Conservation (phyloP, 495 filamentous ascomycete genomes). For the Aspergillus sparsus region DNA sequence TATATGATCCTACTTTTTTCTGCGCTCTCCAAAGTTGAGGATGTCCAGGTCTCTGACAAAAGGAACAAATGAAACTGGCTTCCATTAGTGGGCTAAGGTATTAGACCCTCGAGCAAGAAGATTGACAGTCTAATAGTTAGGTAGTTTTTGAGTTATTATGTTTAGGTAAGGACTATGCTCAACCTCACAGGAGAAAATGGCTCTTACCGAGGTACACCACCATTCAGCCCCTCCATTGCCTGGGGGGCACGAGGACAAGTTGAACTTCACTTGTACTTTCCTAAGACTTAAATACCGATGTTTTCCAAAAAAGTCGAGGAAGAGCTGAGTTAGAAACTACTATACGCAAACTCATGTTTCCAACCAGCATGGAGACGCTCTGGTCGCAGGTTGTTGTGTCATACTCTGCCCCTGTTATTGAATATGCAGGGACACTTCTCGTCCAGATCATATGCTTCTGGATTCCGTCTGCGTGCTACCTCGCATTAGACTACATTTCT, state of each 20-base stretch:
- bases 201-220: background rate
- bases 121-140: too few relatives aligned
- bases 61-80: too few relatives aligned
- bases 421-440: constrained; percentile 33
- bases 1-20: too few relatives aligned
- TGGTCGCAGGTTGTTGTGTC: constrained; percentile 32
- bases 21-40: too few relatives aligned
- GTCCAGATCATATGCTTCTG: constrained; percentile 54
- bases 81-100: too few relatives aligned
- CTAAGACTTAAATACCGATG: too few relatives aligned
- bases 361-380: constrained; percentile 3
- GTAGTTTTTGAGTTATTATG: too few relatives aligned
- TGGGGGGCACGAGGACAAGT: background rate
- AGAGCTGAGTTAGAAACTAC: background rate
- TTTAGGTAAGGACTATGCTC: too few relatives aligned
- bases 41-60: too few relatives aligned
- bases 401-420: constrained; percentile 36
- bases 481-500: constrained; percentile 41
- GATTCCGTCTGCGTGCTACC: constrained; percentile 36
- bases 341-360: background rate
- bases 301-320: too few relatives aligned
- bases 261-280: background rate
- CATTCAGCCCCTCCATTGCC: background rate
- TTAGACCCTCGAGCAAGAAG: too few relatives aligned
- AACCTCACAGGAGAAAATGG: background rate